A percentile compares a stretch with the other conserved stretches of the same genome.
These are phyloP conservation scores for Phytophthora pluvialis DNA, from an alignment of 352 stramenopile genomes.

Conservation along the genomic window DNA sequence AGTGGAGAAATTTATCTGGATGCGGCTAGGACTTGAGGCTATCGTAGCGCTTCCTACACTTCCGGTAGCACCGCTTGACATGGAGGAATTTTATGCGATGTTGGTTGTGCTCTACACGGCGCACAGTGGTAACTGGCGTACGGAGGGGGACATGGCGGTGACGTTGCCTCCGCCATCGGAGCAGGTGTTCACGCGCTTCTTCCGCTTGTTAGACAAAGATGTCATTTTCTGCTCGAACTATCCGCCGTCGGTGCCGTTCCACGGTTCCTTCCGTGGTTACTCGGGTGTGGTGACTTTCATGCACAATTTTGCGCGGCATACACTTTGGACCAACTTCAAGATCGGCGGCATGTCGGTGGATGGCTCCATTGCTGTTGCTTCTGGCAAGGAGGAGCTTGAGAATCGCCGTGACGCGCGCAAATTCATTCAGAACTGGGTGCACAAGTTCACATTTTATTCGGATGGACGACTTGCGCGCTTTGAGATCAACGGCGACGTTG, in stretches of 20 bases:
- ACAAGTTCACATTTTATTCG: conserved; percentile 91
- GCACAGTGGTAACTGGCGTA: conserved; percentile 80
- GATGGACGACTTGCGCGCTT: conserved; percentile 85
- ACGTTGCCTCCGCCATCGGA: conserved; percentile 85
- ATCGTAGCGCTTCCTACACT: conserved; percentile 87
- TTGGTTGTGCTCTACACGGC: conserved; percentile 88
- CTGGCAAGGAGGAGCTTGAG: conserved; percentile 86
- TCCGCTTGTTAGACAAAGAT: conserved; percentile 84
- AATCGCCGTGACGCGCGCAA: conserved; percentile 84
- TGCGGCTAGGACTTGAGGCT: conserved; percentile 82
- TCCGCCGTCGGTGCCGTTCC: conserved; percentile 87
- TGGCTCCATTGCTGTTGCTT: conserved; percentile 83
- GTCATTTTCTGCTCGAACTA: conserved; percentile 92
- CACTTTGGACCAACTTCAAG: conserved; percentile 88
- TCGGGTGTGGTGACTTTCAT: conserved; percentile 78
- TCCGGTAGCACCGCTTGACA: conserved; percentile 80
- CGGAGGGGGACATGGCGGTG: conserved; percentile 88
- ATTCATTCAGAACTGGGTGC: conserved; percentile 91
- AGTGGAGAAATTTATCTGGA: conserved; percentile 90
- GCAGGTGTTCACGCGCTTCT: conserved; percentile 90
- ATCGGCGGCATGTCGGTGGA: conserved; percentile 86
- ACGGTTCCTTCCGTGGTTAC: conserved; percentile 80
- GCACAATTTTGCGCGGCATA: conserved; percentile 81
- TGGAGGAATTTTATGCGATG: conserved; percentile 92
- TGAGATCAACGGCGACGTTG: conserved; percentile 90